Evolutionary conservation across 768 basidiomycete genomes (phyloP).

Genomic region (Serendipita sp.): DNA sequence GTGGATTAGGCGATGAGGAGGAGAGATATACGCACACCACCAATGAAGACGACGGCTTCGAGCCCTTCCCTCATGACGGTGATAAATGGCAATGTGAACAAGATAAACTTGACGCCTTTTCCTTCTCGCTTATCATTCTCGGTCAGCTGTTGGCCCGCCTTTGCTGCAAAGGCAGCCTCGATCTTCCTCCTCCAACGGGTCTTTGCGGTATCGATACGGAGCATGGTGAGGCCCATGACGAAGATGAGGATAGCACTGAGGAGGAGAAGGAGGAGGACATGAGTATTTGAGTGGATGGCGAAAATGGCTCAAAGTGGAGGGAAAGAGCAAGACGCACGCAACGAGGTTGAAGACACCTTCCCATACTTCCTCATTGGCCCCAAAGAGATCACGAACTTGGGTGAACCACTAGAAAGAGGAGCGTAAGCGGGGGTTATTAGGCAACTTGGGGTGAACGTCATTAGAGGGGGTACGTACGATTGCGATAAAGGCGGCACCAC

Average conservation of each 20-base stretch:
- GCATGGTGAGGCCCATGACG: conserved; percentile 86
- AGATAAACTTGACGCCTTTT: conserved; percentile 59
- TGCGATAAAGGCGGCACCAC: conserved; percentile 79
- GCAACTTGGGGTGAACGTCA: no score
- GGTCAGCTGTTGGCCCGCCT: neutral
- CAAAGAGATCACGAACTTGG: conserved; percentile 69
- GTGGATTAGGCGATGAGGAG: no score
- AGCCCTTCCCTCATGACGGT: conserved; percentile 90
- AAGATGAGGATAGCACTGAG: conserved; percentile 59
- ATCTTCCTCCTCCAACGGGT: conserved; percentile 93
- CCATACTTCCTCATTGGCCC: conserved; percentile 76
- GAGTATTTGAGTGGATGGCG: no score
- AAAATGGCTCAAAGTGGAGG: conserved; percentile 39
- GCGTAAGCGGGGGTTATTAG: no score
- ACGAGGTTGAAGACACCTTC: conserved; percentile 50
- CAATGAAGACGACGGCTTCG: conserved; percentile 87
- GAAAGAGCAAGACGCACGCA: conserved; percentile 12
- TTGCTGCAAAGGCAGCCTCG: conserved; percentile 43
- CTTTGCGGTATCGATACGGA: conserved; percentile 87
- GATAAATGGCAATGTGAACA: conserved; percentile 80
- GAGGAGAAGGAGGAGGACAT: no score
- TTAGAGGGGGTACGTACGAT: conserved; percentile 33
- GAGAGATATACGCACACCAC: conserved; percentile 38
- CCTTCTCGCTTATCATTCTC: conserved; percentile 26
- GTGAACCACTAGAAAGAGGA: conserved; percentile 91